Evolutionary conservation across 2,329 filamentous ascomycete species (phyloP).

Genomic region (Microsporum ferrugineum): DNA sequence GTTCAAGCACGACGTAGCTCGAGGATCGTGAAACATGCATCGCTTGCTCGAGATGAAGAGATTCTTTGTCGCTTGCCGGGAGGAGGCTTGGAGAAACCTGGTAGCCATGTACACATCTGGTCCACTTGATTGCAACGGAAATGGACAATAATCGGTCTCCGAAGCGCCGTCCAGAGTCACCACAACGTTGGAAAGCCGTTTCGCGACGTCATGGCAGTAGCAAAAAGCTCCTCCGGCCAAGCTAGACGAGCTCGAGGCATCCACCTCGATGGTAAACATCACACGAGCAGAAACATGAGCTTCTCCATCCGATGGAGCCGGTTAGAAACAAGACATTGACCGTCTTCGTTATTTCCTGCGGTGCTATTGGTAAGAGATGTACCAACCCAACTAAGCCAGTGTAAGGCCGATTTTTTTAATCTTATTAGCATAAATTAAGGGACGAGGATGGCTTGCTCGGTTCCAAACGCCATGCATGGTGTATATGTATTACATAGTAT

Average conservation of each 20-base stretch:
- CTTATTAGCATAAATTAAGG: neutral
- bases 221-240: neutral
- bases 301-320: neutral
- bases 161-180: too few species aligned
- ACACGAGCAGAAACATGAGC: neutral
- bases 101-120: too few species aligned
- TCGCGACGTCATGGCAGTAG: neutral
- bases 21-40: too few species aligned
- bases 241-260: neutral
- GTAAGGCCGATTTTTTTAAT: neutral
- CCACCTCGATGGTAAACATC: neutral
- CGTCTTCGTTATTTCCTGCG: too few species aligned
- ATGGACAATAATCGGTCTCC: too few species aligned
- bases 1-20: too few species aligned
- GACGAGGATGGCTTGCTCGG: neutral
- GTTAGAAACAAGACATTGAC: too few species aligned
- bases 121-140: too few species aligned
- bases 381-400: neutral
- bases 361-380: neutral
- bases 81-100: too few species aligned
- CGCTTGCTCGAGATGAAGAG: too few species aligned
- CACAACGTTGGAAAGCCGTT: neutral
- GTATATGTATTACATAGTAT: neutral
- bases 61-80: too few species aligned
- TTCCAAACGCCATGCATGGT: neutral